A percentile compares a stretch with the other conserved stretches of the same genome.
phyloP scores from a whole-genome alignment of 306 rosid genomes.

The Pterocarpus santalinus region DNA sequence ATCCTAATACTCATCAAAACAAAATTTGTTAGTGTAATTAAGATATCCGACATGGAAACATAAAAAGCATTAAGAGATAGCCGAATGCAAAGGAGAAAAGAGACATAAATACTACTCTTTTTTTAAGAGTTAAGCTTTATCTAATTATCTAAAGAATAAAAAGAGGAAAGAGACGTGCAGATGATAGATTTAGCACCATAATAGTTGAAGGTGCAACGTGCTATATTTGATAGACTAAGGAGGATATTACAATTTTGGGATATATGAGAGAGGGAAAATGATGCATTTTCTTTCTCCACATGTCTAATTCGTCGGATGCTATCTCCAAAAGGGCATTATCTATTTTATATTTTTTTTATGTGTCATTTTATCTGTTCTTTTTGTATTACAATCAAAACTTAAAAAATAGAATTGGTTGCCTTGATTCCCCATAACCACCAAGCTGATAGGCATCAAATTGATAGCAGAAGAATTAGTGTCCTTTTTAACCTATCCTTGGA shows the following conservation, averaged over 20 bases:
- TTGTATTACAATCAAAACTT: not conserved
- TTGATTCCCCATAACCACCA: conserved; percentile 15
- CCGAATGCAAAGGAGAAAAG: not conserved
- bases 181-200: not conserved
- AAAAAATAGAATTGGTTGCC: too few relatives aligned
- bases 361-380: not conserved
- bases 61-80: not conserved
- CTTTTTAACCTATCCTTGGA: conserved; percentile 18
- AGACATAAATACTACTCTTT: too few relatives aligned
- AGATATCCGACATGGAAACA: not conserved
- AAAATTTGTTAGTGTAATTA: not conserved
- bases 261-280: not conserved
- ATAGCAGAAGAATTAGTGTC: not conserved
- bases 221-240: not conserved
- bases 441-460: conserved; percentile 7
- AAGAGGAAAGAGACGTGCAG: not conserved
- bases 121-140: too few relatives aligned
- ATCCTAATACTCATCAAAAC: not conserved
- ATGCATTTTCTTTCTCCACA: not conserved
- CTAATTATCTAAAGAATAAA: too few relatives aligned
- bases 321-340: not conserved
- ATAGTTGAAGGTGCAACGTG: not conserved
- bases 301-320: not conserved
- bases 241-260: not conserved
- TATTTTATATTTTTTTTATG: not conserved